These are phyloP conservation scores for Daldinia loculata DNA, from an alignment of 495 filamentous ascomycete species.

Conservation along the genomic window DNA sequence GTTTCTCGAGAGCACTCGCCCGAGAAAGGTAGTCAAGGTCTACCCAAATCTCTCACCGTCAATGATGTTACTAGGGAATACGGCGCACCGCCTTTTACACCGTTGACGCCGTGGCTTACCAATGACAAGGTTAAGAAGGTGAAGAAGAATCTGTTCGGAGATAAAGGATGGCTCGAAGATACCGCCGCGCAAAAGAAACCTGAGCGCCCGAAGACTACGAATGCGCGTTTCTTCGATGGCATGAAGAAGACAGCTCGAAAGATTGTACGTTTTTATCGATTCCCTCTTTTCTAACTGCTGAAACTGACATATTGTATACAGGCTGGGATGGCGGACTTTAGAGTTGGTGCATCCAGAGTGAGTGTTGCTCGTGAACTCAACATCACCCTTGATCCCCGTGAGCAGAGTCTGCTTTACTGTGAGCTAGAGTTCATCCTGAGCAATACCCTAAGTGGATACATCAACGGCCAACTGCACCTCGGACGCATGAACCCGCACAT, in stretches of 20 bases:
- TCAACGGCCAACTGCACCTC: constrained; percentile 49
- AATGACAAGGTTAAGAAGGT: constrained; percentile 8
- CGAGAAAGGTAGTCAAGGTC: background rate
- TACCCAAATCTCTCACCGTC: background rate
- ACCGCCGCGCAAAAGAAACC: constrained; percentile 44
- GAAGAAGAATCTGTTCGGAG: constrained; percentile 54
- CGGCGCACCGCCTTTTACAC: constrained; percentile 32
- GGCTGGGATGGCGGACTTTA: constrained; percentile 45
- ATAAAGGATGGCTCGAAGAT: constrained; percentile 59
- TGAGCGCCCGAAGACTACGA: constrained; percentile 34
- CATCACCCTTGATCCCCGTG: constrained; percentile 54
- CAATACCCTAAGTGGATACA: constrained; percentile 50
- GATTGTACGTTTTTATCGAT: constrained; percentile 46
- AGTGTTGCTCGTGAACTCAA: constrained; percentile 35
- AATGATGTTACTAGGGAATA: background rate
- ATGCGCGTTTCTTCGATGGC: constrained; percentile 46
- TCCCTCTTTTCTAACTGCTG: background rate
- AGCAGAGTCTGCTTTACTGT: constrained; percentile 58
- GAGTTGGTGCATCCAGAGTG: constrained; percentile 17
- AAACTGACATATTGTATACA: constrained; percentile 34
- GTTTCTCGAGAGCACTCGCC: background rate
- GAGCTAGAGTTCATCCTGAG: constrained; percentile 54
- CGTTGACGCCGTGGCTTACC: constrained; percentile 41
- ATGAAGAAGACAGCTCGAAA: constrained; percentile 56
- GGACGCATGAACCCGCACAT: constrained; percentile 51